Evolutionary conservation across 768 basidiomycete genomes (phyloP), one percentile per base, ranked within the genome.

Genomic region (Pisolithus marmoratus): DNA sequence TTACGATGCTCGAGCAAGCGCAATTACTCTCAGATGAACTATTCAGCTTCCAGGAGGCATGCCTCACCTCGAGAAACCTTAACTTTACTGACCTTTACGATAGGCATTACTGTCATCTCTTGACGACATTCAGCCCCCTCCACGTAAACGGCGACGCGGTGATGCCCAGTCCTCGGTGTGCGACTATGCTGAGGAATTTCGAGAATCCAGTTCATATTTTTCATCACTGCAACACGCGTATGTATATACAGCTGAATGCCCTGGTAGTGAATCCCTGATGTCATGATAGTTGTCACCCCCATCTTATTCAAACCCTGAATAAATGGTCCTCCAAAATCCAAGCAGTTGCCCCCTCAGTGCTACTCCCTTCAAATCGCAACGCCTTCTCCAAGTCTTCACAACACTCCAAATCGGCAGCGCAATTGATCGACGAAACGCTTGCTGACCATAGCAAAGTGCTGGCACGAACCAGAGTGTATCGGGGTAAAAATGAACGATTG

Each of bases 271-370:
- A 8, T 49, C 17, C 52, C 37, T 49, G 56, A 41, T 56, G 40
- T 50, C 47, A 24, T 49, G 5, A 11, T 53, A 75, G 77, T 48
- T 77, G 87, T 46, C 92, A 94, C 63, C 79, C 84, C 2, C 75
- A 86, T 54, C 75, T 87, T 12, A 65, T 92, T 40, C 82, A 84
- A 54, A 94, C 90, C 2, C 77, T 99, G 23, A 74, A 79, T 37
- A 98, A 98, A 69, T 99, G 96, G 96, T 96, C 93, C 9, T 77
- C 85, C 23, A 99, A 98, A 72, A 88, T 98, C 37, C 90, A 94
- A 61, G 90, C 94, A 1, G 94, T 96, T 5, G 82, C 93, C 2
- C 85, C 92, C 11, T 83, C 85, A 7, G 84, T 78, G 38, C 80
- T 90, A 12, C 74, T 84, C 5, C 83, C 85, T 40, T 81, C 79